Conservation (phyloP, 352 stramenopile genomes). For the Phytophthora lateralis region DNA sequence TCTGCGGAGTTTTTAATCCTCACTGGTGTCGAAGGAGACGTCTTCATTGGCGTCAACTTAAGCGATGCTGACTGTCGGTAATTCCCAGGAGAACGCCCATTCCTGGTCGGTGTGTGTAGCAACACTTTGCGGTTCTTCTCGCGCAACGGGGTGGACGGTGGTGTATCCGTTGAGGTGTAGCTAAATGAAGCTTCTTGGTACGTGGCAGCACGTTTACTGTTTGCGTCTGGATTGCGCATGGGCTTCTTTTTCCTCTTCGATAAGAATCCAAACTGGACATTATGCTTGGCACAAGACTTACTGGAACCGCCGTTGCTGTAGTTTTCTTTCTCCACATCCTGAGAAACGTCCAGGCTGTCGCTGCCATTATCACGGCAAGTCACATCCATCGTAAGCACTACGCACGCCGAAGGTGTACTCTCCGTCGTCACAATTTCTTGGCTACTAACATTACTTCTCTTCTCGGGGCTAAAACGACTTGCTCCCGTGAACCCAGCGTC, state of each 20-base stretch:
- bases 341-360: constrained; percentile 21
- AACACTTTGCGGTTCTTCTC: constrained; percentile 9
- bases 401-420: constrained; percentile 1
- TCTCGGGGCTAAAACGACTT: constrained; percentile 3
- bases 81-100: constrained; percentile 12
- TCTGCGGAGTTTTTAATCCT: constrained; percentile 6
- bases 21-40: constrained; percentile 22
- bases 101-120: constrained; percentile 27
- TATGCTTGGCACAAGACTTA: neutral
- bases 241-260: constrained; percentile 29
- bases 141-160: constrained; percentile 20
- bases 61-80: constrained; percentile 21
- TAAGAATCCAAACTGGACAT: neutral
- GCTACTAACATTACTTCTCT: neutral
- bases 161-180: neutral
- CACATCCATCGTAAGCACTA: constrained; percentile 32
- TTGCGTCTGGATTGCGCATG: neutral
- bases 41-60: too few relatives aligned
- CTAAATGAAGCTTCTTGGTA: constrained; percentile 6
- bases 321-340: constrained; percentile 8
- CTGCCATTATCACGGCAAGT: constrained; percentile 29
- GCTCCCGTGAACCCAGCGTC: constrained; percentile 24
- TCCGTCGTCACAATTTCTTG: constrained; percentile 3
- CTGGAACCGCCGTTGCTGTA: neutral
- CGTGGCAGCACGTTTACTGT: neutral